Percentiles rank a stretch among this genome's conserved stretches.
Evolutionary conservation across 805 yeast genomes (phyloP).

Genomic region (Teunomyces kruisii): DNA sequence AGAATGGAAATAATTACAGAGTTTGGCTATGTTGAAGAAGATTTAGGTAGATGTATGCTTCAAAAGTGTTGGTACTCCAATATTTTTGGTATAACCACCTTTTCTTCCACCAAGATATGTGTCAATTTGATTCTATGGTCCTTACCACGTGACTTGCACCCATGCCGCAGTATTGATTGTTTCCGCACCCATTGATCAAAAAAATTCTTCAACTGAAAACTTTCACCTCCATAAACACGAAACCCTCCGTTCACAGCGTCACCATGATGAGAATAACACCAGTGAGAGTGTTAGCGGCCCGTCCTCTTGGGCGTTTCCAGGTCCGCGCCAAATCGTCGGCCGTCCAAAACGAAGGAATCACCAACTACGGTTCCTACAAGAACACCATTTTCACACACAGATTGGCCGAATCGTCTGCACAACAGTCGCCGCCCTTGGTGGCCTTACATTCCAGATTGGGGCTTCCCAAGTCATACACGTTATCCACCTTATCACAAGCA

Average conservation of each 20-base stretch:
- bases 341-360: constrained; percentile 11
- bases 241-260: background rate
- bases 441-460: constrained; percentile 77
- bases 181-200: background rate
- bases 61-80: too few relatives aligned
- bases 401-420: constrained; percentile 46
- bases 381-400: constrained; percentile 43
- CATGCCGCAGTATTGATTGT: background rate
- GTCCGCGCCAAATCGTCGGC: background rate
- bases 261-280: constrained; percentile 6
- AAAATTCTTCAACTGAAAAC: constrained; percentile 7
- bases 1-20: too few relatives aligned
- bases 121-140: too few relatives aligned
- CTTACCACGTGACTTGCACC: constrained; percentile 1
- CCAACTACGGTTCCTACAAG: constrained; percentile 42
- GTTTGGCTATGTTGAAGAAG: too few relatives aligned
- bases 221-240: constrained; percentile 2
- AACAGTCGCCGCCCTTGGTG: constrained; percentile 67
- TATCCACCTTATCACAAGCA: constrained; percentile 75
- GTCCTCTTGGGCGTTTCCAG: background rate
- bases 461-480: constrained; percentile 56
- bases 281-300: constrained; percentile 2
- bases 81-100: too few relatives aligned
- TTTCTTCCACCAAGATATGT: too few relatives aligned
- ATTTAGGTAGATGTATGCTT: too few relatives aligned